These are phyloP conservation scores for Prunus yedoensis DNA, from an alignment of 331 rosid species.

Conservation along the genomic window DNA sequence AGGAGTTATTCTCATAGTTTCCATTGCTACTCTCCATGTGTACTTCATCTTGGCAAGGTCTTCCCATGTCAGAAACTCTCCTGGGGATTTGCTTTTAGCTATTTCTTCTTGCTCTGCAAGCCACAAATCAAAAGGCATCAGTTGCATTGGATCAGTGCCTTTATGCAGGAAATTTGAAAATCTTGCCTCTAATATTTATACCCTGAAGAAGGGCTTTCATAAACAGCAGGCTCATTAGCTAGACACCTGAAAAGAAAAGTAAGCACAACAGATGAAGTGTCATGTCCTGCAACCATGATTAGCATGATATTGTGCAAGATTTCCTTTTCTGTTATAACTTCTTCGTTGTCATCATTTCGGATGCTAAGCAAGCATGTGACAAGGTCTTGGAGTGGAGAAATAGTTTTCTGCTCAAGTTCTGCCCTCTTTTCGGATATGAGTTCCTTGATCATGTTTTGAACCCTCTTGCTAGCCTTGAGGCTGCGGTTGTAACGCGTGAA, in stretches of 20 bases:
- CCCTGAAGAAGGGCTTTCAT: constrained; percentile 67
- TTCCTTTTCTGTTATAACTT: constrained; percentile 49
- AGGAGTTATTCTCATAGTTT: constrained; percentile 57
- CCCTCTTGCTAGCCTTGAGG: no score
- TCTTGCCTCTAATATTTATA: constrained; percentile 11
- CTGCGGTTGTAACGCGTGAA: no score
- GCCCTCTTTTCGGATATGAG: constrained; percentile 45
- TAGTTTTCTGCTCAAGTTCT: constrained; percentile 32
- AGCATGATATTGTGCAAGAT: constrained; percentile 50
- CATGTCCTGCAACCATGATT: constrained; percentile 71
- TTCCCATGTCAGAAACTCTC: constrained; percentile 58
- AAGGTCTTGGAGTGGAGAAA: constrained; percentile 54
- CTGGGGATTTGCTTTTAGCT: constrained; percentile 43
- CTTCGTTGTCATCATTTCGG: constrained; percentile 27
- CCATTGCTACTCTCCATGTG: constrained; percentile 70
- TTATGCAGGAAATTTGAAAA: background rate
- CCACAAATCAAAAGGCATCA: background rate
- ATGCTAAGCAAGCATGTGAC: constrained; percentile 58
- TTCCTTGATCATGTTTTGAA: no score
- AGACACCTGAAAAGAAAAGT: constrained; percentile 57
- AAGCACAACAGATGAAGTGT: constrained; percentile 60
- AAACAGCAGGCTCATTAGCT: constrained; percentile 52
- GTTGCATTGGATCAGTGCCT: background rate
- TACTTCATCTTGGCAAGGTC: constrained; percentile 71
- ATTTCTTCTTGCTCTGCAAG: constrained; percentile 62